Evolutionary conservation across 148 eudicot species (phyloP).

Genomic region (Silene latifolia): DNA sequence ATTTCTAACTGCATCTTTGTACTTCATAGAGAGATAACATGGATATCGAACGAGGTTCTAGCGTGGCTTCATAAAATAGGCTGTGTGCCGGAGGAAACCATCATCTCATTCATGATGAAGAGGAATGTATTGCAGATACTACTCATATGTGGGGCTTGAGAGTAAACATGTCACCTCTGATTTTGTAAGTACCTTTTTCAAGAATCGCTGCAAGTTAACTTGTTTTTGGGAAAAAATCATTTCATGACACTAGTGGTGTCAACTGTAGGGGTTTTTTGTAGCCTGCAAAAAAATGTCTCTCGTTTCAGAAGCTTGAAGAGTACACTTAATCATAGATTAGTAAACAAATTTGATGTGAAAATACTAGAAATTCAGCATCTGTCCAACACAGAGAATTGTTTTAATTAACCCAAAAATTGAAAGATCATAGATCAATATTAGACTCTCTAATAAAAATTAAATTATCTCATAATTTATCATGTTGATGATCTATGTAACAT

Average conservation of each 20-base stretch:
- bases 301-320: no score
- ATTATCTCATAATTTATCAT: no score
- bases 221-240: not conserved
- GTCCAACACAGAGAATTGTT: no score
- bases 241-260: not conserved
- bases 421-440: no score
- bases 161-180: conserved; percentile 31
- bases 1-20: not conserved
- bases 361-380: no score
- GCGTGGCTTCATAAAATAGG: conserved; percentile 17
- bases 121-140: conserved; percentile 46
- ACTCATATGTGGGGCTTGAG: conserved; percentile 43
- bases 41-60: conserved; percentile 9
- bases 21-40: conserved; percentile 5
- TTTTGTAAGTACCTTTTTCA: conserved; percentile 43
- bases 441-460: no score
- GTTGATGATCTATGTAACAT: no score
- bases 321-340: no score
- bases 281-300: no score
- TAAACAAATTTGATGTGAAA: no score
- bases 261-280: no score
- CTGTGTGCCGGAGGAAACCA: conserved; percentile 46
- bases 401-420: no score
- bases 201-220: conserved; percentile 2
- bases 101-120: conserved; percentile 38